Conservation (phyloP, 805 yeast genomes). For the Pichia scutulata region DNA sequence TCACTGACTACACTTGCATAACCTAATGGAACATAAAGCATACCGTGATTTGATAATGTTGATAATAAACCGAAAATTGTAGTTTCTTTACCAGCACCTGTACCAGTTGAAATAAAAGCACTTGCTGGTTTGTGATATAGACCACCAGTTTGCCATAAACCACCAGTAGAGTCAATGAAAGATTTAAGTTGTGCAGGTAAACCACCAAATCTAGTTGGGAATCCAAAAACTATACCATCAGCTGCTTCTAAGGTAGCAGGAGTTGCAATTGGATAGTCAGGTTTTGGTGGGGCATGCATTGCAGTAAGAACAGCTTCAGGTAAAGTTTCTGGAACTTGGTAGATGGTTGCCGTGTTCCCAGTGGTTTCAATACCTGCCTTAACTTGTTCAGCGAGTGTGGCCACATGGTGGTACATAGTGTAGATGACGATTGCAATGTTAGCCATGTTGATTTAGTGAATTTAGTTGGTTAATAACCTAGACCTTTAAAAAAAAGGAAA, state of each 20-base stretch:
- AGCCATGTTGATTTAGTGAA: conserved; percentile 11
- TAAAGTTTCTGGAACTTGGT: conserved; percentile 72
- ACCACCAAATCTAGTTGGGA: conserved; percentile 81
- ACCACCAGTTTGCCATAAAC: conserved; percentile 69
- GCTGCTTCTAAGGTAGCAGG: conserved; percentile 48
- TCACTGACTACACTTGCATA: conserved; percentile 48
- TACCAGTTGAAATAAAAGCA: conserved; percentile 64
- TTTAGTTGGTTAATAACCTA: background rate
- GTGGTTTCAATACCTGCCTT: conserved; percentile 62
- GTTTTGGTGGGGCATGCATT: conserved; percentile 60
- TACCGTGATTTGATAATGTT: conserved; percentile 69
- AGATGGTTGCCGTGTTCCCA: conserved; percentile 63
- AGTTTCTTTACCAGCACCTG: conserved; percentile 80
- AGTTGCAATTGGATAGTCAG: conserved; percentile 59
- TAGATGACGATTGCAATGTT: conserved; percentile 44
- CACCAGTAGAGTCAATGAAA: conserved; percentile 75
- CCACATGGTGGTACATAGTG: conserved; percentile 74
- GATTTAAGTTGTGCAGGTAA: conserved; percentile 71
- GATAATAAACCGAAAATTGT: conserved; percentile 60
- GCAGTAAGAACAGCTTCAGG: conserved; percentile 45
- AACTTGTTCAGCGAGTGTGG: conserved; percentile 56
- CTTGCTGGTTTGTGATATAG: conserved; percentile 70
- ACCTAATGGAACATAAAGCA: conserved; percentile 75
- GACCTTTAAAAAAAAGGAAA: too few relatives aligned
- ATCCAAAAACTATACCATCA: conserved; percentile 80